Base-by-base conservation (phyloP, 2,329 filamentous ascomycete species). In the Peltaster fructicola region DNA sequence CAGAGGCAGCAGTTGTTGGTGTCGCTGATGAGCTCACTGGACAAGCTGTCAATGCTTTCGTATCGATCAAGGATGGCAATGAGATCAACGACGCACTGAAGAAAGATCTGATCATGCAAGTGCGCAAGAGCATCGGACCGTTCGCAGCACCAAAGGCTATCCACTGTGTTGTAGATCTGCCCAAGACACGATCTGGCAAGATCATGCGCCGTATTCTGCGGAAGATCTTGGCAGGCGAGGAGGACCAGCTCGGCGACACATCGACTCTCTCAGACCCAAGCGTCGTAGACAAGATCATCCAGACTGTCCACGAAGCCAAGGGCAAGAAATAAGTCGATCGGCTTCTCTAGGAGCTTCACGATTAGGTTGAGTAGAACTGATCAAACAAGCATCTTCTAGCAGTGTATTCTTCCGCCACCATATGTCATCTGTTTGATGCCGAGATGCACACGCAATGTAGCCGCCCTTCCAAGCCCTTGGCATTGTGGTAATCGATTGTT, bases 171-270 rank as follows among this genome's bases (percentile, higher is more conserved):
- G 76, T 82, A 3, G 88, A 98, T 50, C 67, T 98, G 37, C 88
- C 88, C 44, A 95, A 98, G 72, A 98, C 88, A 17, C 68, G 88
- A 41, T 91, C 79, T 40, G 88, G 88, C 38, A 98, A 98, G 75
- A 98, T 98, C 47, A 98, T 98, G 88, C 70, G 88, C 35, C 73
- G 88, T 36, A 91, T 98, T 47, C 57, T 98, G 60, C 69, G 88
- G 44, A 98, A 98, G 79, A 91, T 98, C 46, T 57, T 98, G 40
- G 84, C 84, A 9, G 85, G 85, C 17, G 88, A 98, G 61, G 85
- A 93, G 56, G 88, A 98, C 52, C 84, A 91, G 56, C 63, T 98
- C 26, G 88, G 88, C 41, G 88, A 98, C 47, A 90, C 65, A 17
- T 79, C 78, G 11, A 95, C 88, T 74, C 67, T 95, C 25, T 88